phyloP scores from a whole-genome alignment of 345 rosid species.

The Excoecaria cochinchinensis region DNA sequence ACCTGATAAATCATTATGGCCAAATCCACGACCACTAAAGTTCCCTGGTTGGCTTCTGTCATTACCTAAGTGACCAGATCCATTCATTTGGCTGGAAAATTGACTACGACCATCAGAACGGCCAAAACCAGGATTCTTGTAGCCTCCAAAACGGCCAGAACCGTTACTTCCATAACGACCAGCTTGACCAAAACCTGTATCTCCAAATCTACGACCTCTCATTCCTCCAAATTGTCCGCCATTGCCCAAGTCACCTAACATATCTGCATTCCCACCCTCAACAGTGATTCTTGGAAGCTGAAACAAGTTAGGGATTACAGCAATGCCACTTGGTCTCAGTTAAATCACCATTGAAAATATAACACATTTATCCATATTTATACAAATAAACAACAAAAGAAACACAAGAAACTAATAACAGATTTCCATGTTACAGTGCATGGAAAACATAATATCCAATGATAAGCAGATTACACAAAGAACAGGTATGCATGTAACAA shows the following conservation, averaged over 20 bases:
- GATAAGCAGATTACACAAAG: too few relatives aligned
- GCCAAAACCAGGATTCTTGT: conserved; percentile 26
- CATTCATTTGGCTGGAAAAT: conserved; percentile 16
- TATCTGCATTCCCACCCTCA: conserved; percentile 48
- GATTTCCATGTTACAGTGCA: too few relatives aligned
- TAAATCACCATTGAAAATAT: background rate
- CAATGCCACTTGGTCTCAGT: background rate
- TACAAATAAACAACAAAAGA: background rate
- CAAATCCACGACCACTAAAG: conserved; percentile 37
- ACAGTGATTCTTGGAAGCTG: conserved; percentile 71
- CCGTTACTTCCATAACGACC: conserved; percentile 41
- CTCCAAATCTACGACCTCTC: conserved; percentile 50
- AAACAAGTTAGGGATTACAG: background rate
- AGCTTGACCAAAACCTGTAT: conserved; percentile 42
- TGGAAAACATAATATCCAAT: too few relatives aligned
- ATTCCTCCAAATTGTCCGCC: conserved; percentile 44
- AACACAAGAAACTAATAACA: background rate
- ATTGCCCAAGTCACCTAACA: conserved; percentile 38
- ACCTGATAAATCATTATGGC: conserved; percentile 21
- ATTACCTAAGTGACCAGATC: conserved; percentile 14
- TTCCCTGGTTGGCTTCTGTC: conserved; percentile 22
- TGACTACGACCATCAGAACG: conserved; percentile 20
- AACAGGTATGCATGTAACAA: too few relatives aligned
- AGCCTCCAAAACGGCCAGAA: conserved; percentile 35
- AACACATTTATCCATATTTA: background rate